A percentile compares a stretch with the other conserved stretches of the same genome.
phyloP scores from a whole-genome alignment of 169 alveolate genomes.

The Plasmodium coatneyi region DNA sequence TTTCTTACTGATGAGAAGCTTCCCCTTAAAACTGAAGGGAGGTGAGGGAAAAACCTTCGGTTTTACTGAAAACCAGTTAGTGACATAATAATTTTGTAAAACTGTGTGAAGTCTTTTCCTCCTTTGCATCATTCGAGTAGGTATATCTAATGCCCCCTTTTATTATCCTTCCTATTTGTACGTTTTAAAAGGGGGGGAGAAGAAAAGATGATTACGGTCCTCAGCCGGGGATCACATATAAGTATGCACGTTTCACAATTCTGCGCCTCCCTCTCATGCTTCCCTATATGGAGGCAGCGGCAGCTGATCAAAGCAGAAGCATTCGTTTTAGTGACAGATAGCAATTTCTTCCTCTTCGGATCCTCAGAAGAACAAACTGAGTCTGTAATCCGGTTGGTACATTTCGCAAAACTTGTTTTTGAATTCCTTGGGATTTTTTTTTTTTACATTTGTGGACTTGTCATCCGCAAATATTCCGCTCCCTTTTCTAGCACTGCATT shows the following conservation, averaged over 20 bases:
- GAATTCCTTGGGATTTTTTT: neutral
- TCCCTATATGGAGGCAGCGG: neutral
- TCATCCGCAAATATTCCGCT: neutral
- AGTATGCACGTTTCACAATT: neutral
- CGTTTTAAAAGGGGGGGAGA: neutral
- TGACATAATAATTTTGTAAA: neutral
- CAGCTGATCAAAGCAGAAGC: neutral
- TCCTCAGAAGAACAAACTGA: neutral
- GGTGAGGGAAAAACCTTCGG: neutral
- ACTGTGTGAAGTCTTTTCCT: neutral
- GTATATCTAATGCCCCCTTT: neutral
- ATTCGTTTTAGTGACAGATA: neutral
- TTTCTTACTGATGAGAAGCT: neutral
- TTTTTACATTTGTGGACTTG: neutral
- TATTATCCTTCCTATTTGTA: neutral
- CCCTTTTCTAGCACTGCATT: neutral
- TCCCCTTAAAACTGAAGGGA: neutral
- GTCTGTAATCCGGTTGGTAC: neutral
- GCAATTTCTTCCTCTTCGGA: neutral
- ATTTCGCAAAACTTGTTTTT: neutral
- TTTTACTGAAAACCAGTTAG: neutral
- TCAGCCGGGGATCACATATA: neutral
- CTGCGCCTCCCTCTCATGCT: neutral
- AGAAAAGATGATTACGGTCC: neutral
- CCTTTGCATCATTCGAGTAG: constrained; percentile 2